Base-by-base conservation (phyloP, 805 yeast genomes). In the Yamadazyma takamatsuzukensis region DNA sequence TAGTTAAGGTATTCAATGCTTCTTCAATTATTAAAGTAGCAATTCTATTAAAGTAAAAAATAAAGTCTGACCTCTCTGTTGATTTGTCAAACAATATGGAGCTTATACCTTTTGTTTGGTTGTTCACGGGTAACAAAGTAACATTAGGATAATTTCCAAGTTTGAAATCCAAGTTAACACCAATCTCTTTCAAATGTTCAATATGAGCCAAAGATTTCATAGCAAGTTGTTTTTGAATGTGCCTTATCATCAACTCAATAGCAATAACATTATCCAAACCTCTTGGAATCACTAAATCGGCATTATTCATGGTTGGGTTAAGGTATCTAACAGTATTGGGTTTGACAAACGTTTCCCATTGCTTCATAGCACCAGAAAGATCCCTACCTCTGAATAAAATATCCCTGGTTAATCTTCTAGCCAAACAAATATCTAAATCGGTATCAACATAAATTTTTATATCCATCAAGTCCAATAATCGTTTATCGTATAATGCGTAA, bases 361-460 rank as follows among this genome's bases (percentile, higher is more conserved):
- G 98, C 44, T 76, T 72, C 38, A 93, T 70, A 12, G 89, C 83
- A 1, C 96, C 95, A 4, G 61, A 68, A 21, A 89, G 63, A 47
- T 89, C 96, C 39, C 98, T 67, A 1, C 95, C 96, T 39, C 98
- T 68, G 40, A 81, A 78, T 10, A 84, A 68, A 33, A 87, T 88
- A 54, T 93, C 98, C 49, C 98, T 70, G 4, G 85, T 77, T 27
- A 93, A 63, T 47, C 98, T 69, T 48, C 98, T 70, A 4, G 96
- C 89, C 46, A 93, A 68, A 57, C 98, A 93, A 11, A 90, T 75
- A 53, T 93, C 98, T 45, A 88, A 67, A 49, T 89, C 97, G 2
- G 97, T 93, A 46, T 90, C 97, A 3, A 93, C 97, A 54, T 78
- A 93, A 13, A 90, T 76, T 56, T 84, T 90, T 38, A 87, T 68